phyloP scores from a whole-genome alignment of 371 early-diverging fungal genomes.

The Mortierella polycephala region DNA sequence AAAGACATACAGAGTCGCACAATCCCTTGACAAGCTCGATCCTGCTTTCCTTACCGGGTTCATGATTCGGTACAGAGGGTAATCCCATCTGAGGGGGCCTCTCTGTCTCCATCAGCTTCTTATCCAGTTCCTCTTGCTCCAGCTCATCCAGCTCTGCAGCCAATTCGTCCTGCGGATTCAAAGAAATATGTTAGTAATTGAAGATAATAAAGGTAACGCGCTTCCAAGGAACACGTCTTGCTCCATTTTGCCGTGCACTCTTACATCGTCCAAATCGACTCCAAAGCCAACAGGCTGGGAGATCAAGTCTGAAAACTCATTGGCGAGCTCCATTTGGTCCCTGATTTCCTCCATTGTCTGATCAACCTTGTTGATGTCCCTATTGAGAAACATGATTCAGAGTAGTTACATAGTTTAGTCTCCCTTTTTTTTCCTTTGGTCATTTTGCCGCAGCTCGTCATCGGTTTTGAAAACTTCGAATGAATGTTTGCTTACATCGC shows the following conservation, averaged over 20 bases:
- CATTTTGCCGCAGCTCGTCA: background rate
- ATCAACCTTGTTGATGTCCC: constrained; percentile 96
- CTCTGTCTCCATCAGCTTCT: constrained; percentile 83
- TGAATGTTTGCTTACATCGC: constrained; percentile 69
- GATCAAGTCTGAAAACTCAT: constrained; percentile 95
- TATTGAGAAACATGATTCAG: constrained; percentile 30
- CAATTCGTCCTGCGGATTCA: constrained; percentile 79
- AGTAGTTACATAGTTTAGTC: too few species aligned
- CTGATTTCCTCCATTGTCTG: constrained; percentile 96
- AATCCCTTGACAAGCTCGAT: background rate
- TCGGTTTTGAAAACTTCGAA: constrained; percentile 2
- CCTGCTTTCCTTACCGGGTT: constrained; percentile 68
- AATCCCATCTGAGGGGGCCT: constrained; percentile 67
- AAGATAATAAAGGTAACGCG: background rate
- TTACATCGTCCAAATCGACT: constrained; percentile 89
- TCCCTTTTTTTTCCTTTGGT: too few species aligned
- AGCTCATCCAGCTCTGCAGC: constrained; percentile 91
- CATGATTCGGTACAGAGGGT: constrained; percentile 68
- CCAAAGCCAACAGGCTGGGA: constrained; percentile 89
- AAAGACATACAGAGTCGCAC: constrained; percentile 10
- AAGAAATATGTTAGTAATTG: background rate
- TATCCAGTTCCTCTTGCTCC: constrained; percentile 94
- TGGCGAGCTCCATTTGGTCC: constrained; percentile 96
- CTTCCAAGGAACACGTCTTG: background rate
- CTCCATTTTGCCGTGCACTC: background rate